Evolutionary conservation across 148 eudicot genomes (phyloP), one percentile per base, ranked within the genome.

Genomic region (Dysphania ambrosioides): DNA sequence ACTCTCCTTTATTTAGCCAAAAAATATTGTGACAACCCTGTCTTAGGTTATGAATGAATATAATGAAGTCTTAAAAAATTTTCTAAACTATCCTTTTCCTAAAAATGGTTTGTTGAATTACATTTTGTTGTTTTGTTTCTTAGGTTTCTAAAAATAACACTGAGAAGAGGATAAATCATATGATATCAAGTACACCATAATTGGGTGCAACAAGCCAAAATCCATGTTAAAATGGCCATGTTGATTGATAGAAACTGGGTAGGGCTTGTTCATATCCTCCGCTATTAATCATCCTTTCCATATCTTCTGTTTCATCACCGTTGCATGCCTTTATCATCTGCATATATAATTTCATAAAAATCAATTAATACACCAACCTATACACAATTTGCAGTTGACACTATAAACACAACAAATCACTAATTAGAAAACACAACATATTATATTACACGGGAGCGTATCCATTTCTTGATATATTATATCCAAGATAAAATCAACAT

Each of bases 271-370:
- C 84, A 65, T 86, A 74, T 42, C 72, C 83, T 51, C 36, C 72
- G 8, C n/a, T n/a, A n/a, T 2, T 24, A 36, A 71, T 59, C 44
- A 72, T 51, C 59, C 76, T 86, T 62, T 87, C 83, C 75, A 83
- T 49, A 72, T 85, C 87, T 80, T 87, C 73, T 83, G 74, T 85
- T 72, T 87, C 90, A 2, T 70, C 26, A 47, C 35, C 42, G 32
- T 42, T 75, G 27, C 66, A 72, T 75, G 76, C 83, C 77, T 83
- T 87, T 75, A 85, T 84, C 70, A 80, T 85, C 91, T 90, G 82
- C 80, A 77, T 55, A 24, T n/a, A 71, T 49, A 53, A 10, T 59
- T 8, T 68, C 13, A 24, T 4, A 8, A 15, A 9, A 6, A 16
- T 47, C 23, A 73, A 6, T 29, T 1, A 47, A 9, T 40, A 36